These are phyloP conservation scores for Hapsidospora chrysogenum DNA, from an alignment of 495 filamentous ascomycete genomes.

Conservation along the genomic window DNA sequence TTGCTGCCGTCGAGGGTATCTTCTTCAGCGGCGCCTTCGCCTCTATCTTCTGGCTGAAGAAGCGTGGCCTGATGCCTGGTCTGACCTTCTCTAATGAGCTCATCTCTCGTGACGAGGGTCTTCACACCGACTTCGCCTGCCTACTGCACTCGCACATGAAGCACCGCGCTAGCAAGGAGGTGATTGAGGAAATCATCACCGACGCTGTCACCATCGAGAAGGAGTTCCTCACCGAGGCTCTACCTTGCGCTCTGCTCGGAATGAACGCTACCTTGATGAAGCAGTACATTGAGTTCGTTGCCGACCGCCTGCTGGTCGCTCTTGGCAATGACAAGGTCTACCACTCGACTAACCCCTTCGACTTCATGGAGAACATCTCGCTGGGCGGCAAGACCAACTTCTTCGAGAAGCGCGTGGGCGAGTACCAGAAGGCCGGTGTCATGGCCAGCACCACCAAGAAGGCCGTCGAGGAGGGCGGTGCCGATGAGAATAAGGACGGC, in stretches of 20 bases:
- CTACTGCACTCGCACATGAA: conserved; percentile 90
- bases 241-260: conserved; percentile 80
- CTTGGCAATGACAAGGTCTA: conserved; percentile 91
- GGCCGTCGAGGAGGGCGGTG: conserved; percentile 24
- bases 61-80: conserved; percentile 96
- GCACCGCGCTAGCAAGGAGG: conserved; percentile 66
- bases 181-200: conserved; percentile 73
- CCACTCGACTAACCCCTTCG: conserved; percentile 86
- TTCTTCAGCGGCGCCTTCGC: conserved; percentile 99
- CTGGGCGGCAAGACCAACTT: conserved; percentile 99
- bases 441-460: conserved; percentile 86
- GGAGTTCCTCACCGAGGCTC: conserved; percentile 93
- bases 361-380: conserved; percentile 99
- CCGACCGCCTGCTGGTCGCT: conserved; percentile 80
- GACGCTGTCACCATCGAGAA: conserved; percentile 92
- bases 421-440: conserved; percentile 99
- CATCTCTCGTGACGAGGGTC: conserved; percentile 97
- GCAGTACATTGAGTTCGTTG: conserved; percentile 99
- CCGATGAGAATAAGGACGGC: conserved; percentile 40
- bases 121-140: conserved; percentile 98
- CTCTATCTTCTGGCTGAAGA: conserved; percentile 99
- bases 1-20: conserved; percentile 96
- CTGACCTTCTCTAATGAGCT: conserved; percentile 99
- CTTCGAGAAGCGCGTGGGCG: conserved; percentile 99
- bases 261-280: conserved; percentile 98